These are phyloP conservation scores for Strobilomyces echinocephalus DNA, from an alignment of 768 basidiomycete species.

Conservation along the genomic window DNA sequence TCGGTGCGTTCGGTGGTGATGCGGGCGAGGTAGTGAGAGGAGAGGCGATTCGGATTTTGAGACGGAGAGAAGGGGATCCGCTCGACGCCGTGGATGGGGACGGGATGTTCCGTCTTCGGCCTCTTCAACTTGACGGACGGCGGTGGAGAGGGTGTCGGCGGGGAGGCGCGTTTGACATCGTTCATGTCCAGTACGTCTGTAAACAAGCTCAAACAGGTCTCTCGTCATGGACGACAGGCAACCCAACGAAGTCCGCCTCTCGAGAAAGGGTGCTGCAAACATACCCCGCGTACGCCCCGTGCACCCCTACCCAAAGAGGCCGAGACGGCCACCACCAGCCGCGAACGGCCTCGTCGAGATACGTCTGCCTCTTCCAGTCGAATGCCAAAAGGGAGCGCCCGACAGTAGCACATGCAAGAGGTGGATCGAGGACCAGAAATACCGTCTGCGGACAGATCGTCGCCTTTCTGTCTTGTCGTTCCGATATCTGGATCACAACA, in stretches of 20 bases:
- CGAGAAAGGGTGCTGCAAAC: conserved; percentile 29
- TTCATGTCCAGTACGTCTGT: conserved; percentile 11
- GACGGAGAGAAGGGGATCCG: conserved; percentile 19
- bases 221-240: conserved; percentile 34
- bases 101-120: conserved; percentile 17
- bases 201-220: conserved; percentile 23
- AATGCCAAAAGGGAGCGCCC: conserved; percentile 13
- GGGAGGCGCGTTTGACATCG: conserved; percentile 11
- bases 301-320: conserved; percentile 3
- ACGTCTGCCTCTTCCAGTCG: conserved; percentile 4
- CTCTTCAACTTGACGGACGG: conserved; percentile 13
- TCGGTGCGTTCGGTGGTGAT: conserved; percentile 17
- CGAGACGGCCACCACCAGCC: not conserved
- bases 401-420: conserved; percentile 2
- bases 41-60: conserved; percentile 7
- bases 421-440: conserved; percentile 15
- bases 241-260: conserved; percentile 35
- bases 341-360: not conserved
- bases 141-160: conserved; percentile 2
- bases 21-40: conserved; percentile 10
- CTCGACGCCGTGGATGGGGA: conserved; percentile 27
- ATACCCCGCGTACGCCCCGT: conserved; percentile 26
- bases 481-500: conserved; percentile 2
- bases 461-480: conserved; percentile 10
- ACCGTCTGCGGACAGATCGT: not conserved